A percentile compares a stretch with the other conserved stretches of the same genome.
These are phyloP conservation scores for Aspergillus novoparasiticus DNA, from an alignment of 2,329 filamentous ascomycete genomes.

Conservation along the genomic window DNA sequence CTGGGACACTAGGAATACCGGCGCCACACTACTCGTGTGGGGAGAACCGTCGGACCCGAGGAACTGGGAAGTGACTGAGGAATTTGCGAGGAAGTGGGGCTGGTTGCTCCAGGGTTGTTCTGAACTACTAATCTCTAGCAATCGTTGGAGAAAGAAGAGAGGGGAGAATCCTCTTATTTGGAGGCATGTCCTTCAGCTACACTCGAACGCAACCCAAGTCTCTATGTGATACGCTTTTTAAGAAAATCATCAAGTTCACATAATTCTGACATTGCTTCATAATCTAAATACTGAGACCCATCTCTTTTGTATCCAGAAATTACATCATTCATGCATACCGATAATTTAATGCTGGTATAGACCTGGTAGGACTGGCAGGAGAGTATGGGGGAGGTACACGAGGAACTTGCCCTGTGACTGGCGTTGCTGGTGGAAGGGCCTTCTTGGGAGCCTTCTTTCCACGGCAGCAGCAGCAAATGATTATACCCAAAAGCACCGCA, in stretches of 20 bases:
- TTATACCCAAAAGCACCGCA: conserved; percentile 2
- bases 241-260: not conserved
- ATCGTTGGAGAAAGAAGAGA: conserved; percentile 28
- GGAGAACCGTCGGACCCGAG: conserved; percentile 48
- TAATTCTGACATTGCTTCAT: not conserved
- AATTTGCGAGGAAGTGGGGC: conserved; percentile 51
- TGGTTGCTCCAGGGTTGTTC: conserved; percentile 31
- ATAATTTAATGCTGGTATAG: not conserved
- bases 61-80: conserved; percentile 53
- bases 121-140: conserved; percentile 28
- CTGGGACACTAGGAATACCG: conserved; percentile 22
- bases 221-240: not conserved
- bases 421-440: not conserved
- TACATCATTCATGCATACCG: not conserved
- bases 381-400: not conserved
- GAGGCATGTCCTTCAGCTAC: conserved; percentile 1
- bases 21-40: conserved; percentile 49
- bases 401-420: not conserved
- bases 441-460: not conserved
- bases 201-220: no score
- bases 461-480: conserved; percentile 15
- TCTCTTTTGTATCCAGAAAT: no score
- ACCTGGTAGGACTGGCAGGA: not conserved
- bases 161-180: conserved; percentile 29
- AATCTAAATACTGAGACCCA: not conserved